Percentiles rank a stretch among this genome's conserved stretches.
Conservation (phyloP, 441 rosid species). For the Brassica balearica region DNA sequence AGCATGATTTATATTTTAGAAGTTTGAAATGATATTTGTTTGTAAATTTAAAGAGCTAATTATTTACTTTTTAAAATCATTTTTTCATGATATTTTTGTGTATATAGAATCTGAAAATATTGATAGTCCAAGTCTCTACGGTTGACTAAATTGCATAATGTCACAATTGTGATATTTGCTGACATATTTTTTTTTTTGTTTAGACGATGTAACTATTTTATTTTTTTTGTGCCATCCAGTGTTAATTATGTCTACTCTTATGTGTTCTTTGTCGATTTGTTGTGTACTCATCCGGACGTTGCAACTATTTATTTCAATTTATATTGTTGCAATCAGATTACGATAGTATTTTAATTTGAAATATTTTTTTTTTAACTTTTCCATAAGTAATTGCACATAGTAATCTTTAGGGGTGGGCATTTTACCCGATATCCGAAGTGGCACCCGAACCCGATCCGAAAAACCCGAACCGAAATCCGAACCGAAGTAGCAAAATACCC, state of each 20-base stretch:
- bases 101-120: not conserved
- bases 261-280: not conserved
- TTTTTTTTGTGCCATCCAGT: not conserved
- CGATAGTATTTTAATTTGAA: not conserved
- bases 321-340: not conserved
- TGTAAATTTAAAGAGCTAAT: no score
- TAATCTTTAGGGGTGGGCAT: not conserved
- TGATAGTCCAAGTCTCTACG: not conserved
- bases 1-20: no score
- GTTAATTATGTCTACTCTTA: not conserved
- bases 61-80: no score
- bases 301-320: not conserved
- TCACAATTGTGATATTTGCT: not conserved
- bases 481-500: no score
- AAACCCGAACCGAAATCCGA: no score
- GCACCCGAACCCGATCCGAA: no score
- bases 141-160: not conserved
- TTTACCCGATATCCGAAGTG: no score
- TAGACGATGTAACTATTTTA: not conserved
- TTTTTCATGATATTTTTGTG: not conserved
- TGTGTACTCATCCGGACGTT: not conserved
- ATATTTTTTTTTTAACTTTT: no score
- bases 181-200: no score
- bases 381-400: not conserved
- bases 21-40: not conserved